A percentile compares a stretch with the other conserved stretches of the same genome.
Conservation (phyloP, 495 filamentous ascomycete genomes). For the Melanomma pulvis-pyrius region DNA sequence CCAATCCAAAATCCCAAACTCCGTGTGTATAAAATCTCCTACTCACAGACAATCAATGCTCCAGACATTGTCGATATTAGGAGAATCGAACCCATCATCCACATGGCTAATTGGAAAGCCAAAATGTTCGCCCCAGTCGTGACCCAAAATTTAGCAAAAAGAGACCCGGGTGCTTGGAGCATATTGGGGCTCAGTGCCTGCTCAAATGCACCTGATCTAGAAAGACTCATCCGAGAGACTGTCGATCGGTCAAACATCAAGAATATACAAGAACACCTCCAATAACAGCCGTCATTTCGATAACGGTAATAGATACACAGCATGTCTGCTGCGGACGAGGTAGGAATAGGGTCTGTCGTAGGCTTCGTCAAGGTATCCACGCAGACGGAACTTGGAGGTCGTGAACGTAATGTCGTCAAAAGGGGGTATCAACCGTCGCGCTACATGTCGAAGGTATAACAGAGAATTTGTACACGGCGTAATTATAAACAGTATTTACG, state of each 20-base stretch:
- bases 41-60: background rate
- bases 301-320: constrained; percentile 1
- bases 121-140: background rate
- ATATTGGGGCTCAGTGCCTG: background rate
- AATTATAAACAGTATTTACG: constrained; percentile 26
- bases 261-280: background rate
- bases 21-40: background rate
- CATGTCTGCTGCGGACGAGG: background rate
- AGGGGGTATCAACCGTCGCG: constrained; percentile 24
- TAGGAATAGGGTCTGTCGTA: background rate
- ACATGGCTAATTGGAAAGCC: background rate
- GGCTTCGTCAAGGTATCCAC: background rate
- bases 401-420: constrained; percentile 18
- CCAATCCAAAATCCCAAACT: background rate
- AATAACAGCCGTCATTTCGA: background rate
- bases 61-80: background rate
- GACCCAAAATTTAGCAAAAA: background rate
- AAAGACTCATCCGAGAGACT: background rate
- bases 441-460: constrained; percentile 4
- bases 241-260: background rate
- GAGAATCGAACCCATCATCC: background rate
- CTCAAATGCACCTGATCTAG: background rate
- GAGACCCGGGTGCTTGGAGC: background rate
- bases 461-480: constrained; percentile 26
- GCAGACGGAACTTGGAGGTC: constrained; percentile 9